Conservation (phyloP, 2,329 filamentous ascomycete genomes). For the Diaporthe sp. region DNA sequence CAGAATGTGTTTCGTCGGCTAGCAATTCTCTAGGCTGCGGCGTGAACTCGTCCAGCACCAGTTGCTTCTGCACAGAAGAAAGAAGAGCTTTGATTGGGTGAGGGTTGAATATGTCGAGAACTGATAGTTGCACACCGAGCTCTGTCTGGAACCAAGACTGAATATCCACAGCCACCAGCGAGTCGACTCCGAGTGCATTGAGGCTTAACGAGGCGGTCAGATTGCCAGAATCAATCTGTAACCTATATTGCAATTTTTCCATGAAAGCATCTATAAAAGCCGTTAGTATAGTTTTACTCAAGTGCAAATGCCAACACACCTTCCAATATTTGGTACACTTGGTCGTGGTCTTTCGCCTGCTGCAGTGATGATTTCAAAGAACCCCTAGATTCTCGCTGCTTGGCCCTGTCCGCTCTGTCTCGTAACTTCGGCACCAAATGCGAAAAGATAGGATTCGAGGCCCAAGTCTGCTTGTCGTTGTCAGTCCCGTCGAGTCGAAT, state of each 20-base stretch:
- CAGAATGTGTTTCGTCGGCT: slow-evolving; percentile 22
- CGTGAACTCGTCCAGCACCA: neutral
- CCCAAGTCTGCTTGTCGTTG: slow-evolving; percentile 6
- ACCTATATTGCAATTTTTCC: neutral
- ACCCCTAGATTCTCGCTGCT: neutral
- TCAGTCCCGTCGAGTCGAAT: neutral
- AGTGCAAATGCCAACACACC: neutral
- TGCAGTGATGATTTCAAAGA: neutral
- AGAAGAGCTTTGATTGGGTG: slow-evolving; percentile 18
- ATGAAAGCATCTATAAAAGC: neutral
- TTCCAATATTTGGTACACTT: neutral
- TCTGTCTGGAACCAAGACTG: slow-evolving; percentile 61
- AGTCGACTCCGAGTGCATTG: slow-evolving; percentile 37
- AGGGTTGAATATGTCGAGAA: slow-evolving; percentile 57
- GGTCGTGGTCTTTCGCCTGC: neutral
- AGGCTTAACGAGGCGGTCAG: slow-evolving; percentile 22
- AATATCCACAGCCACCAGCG: slow-evolving; percentile 48
- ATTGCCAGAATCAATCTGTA: neutral
- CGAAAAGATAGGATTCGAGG: neutral
- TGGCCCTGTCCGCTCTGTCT: neutral
- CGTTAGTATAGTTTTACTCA: neutral
- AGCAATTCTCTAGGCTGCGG: slow-evolving; percentile 27
- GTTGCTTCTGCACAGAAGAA: neutral
- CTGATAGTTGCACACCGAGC: slow-evolving; percentile 55
- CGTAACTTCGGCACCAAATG: neutral